Percentiles rank a stretch among this genome's conserved stretches.
These are phyloP conservation scores for Gautieria morchelliformis DNA, from an alignment of 768 basidiomycete genomes.

Conservation along the genomic window DNA sequence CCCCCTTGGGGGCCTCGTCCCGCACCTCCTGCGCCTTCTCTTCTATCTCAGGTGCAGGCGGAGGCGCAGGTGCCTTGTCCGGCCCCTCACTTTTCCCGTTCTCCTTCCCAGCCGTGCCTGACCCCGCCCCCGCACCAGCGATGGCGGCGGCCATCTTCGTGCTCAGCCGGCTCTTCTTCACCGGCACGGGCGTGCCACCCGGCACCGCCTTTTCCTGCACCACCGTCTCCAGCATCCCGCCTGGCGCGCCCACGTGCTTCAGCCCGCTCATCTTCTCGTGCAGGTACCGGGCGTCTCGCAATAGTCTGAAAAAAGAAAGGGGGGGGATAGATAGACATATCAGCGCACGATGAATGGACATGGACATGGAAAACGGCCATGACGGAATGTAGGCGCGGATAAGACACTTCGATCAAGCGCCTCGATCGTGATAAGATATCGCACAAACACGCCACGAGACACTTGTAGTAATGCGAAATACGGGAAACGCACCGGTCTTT, in stretches of 20 bases:
- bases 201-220: constrained; percentile 69
- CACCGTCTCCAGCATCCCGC: constrained; percentile 76
- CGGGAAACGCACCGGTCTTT: constrained; percentile 61
- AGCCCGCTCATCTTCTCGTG: constrained; percentile 67
- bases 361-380: background rate
- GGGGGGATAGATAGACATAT: constrained; percentile 2
- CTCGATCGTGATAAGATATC: background rate
- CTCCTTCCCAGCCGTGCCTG: background rate
- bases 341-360: too few species aligned
- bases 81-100: too few species aligned
- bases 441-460: background rate
- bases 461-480: too few species aligned
- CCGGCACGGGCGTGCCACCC: constrained; percentile 5
- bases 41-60: too few species aligned
- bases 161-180: constrained; percentile 3
- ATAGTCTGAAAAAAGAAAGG: constrained; percentile 40
- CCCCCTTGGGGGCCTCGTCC: background rate
- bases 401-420: background rate
- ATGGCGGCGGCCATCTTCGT: constrained; percentile 5
- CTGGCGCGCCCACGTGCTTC: constrained; percentile 62
- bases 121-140: background rate
- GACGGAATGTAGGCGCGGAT: background rate
- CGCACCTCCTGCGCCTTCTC: too few species aligned
- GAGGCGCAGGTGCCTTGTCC: too few species aligned
- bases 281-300: constrained; percentile 70